Base-by-base conservation (phyloP, 1,139 yeast genomes). In the Trichomonascaceae sp. region DNA sequence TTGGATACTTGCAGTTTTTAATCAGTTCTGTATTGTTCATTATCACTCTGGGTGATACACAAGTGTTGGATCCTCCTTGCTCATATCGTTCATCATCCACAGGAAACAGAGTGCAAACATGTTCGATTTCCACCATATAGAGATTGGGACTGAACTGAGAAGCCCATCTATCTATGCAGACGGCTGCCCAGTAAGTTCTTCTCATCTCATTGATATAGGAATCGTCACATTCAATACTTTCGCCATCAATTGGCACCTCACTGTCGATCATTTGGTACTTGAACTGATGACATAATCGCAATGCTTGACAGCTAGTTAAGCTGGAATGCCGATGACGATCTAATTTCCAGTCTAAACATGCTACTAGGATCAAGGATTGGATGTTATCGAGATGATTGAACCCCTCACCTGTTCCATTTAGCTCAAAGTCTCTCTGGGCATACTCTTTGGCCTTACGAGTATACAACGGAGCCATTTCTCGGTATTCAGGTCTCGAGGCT, bases 341-440 rank as follows among this genome's bases (percentile, higher is more conserved):
- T 12, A 30, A 41, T n/a, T 8, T 38, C 43, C 43, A 50, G 18
- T 17, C 38, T 17, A 43, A 50, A 20, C 51, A 51, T 15, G 36
- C 30, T 38, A 15, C 19, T 13, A 46, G 17, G 15, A 30, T 15
- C 49, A 36, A 46, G 1, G 43, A 9, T n/a, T 46, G 49, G 13
- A 46, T 46, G 43, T 30, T 46, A 7, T 46, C 24, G n/a, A 46
- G 43, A 46, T 30, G 49, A n/a, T 18, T 32, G 43, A 46, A 46
- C 9, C 43, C 43, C 6, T 32, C 9, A 5, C 12, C 32, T 7
- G 19, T 10, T 6, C 24, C 41, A 18, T n/a, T 12, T 1, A 46
- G 2, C 17, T 36, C 41, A 15, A 36, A 36, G 15, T 46, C 49
- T 18, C 38, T 20, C 9, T 13, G 22, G 19, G 49, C 49, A 32